phyloP scores from a whole-genome alignment of 2,329 filamentous ascomycete species.

The Cercospora citrullina region DNA sequence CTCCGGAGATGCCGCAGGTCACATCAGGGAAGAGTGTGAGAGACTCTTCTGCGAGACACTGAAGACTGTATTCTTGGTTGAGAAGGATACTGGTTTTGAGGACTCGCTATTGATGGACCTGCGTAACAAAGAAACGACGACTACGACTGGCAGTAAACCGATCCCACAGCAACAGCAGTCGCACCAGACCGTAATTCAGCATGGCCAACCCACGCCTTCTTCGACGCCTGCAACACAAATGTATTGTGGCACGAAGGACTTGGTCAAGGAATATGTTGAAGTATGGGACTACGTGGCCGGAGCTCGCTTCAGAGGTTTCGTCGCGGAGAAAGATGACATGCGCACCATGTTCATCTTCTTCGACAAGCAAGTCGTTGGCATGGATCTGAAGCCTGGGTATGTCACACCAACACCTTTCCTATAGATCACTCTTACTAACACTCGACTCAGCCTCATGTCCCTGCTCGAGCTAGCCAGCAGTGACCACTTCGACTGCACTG shows the following conservation, averaged over 20 bases:
- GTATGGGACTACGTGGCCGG: conserved; percentile 87
- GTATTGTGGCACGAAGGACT: conserved; percentile 25
- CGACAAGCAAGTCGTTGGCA: conserved; percentile 67
- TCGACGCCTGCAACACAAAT: conserved; percentile 39
- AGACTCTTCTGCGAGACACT: conserved; percentile 99
- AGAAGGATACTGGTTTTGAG: conserved; percentile 75
- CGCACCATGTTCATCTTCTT: conserved; percentile 88
- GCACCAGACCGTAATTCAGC: conserved; percentile 27
- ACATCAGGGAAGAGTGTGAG: conserved; percentile 99
- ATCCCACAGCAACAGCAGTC: conserved; percentile 25
- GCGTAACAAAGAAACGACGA: conserved; percentile 42
- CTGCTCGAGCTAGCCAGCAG: conserved; percentile 83
- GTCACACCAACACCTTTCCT: conserved; percentile 40
- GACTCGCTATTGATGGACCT: conserved; percentile 86
- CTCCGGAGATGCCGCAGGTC: conserved; percentile 88
- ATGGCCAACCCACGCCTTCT: conserved; percentile 40
- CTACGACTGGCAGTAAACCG: conserved; percentile 17
- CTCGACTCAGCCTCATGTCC: conserved; percentile 62
- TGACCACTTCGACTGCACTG: conserved; percentile 68
- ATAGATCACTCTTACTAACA: conserved; percentile 6
- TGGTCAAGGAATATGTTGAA: conserved; percentile 67
- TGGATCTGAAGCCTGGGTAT: conserved; percentile 85
- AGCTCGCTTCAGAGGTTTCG: conserved; percentile 81
- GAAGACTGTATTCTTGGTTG: conserved; percentile 92
- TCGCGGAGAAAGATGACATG: conserved; percentile 67